Evolutionary conservation across 2,329 filamentous ascomycete genomes (phyloP).

Genomic region (Lachnellula subtilissima): DNA sequence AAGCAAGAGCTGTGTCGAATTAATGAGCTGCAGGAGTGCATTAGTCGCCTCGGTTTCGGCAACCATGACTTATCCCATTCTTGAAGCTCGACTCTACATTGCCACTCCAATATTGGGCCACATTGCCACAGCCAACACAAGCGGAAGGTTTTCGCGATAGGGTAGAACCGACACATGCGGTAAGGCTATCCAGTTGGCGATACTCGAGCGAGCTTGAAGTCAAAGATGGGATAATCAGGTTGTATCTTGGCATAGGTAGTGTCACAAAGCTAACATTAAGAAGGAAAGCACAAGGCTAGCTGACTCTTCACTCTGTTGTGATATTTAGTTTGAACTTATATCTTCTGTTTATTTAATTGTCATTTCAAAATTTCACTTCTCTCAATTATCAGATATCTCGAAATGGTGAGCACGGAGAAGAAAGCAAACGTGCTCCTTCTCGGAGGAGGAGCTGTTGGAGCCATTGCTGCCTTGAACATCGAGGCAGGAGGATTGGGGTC

Average conservation of each 20-base stretch:
- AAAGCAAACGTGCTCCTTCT: constrained; percentile 16
- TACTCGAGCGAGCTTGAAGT: no score
- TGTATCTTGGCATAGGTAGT: no score
- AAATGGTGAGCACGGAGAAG: neutral
- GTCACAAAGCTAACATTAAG: no score
- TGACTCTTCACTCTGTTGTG: no score
- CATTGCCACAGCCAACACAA: neutral
- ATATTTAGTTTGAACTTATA: neutral
- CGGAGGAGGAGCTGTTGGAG: constrained; percentile 6
- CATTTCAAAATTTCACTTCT: neutral
- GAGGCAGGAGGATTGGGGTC: constrained; percentile 14
- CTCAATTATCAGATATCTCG: neutral
- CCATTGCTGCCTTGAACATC: constrained; percentile 18
- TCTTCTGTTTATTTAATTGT: no score
- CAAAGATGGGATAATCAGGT: no score
- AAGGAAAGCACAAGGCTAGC: no score
- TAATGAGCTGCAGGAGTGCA: neutral
- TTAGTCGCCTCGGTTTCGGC: neutral
- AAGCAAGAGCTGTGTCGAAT: neutral
- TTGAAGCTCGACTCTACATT: neutral
- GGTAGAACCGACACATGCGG: neutral
- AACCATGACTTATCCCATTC: neutral
- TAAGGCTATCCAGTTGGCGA: no score
- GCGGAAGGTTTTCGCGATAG: neutral
- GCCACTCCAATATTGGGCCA: neutral